Conservation (phyloP, 2,329 filamentous ascomycete species). For the Trematosphaeria pertusa region DNA sequence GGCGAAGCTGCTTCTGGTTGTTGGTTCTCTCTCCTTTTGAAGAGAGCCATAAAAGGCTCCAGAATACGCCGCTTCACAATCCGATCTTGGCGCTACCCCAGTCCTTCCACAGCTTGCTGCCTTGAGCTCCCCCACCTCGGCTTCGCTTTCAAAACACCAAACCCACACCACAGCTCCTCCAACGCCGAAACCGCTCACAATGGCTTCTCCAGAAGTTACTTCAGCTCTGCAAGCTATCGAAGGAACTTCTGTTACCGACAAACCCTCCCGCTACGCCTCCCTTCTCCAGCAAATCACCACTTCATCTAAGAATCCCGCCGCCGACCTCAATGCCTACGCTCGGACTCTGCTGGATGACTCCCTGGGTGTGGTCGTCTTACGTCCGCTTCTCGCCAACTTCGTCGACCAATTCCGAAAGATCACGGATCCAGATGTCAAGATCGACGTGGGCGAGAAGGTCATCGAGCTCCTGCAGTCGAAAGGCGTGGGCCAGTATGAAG, state of each 20-base stretch:
- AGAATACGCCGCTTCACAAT: too few species aligned
- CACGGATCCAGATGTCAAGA: conserved; percentile 69
- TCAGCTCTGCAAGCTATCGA: conserved; percentile 59
- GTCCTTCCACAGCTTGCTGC: conserved; percentile 12
- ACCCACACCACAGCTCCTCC: conserved; percentile 5
- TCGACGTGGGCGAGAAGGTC: conserved; percentile 78
- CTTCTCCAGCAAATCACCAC: conserved; percentile 64
- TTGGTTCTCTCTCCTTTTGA: too few species aligned
- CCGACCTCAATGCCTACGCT: conserved; percentile 72
- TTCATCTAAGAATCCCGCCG: conserved; percentile 55
- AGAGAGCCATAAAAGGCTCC: too few species aligned
- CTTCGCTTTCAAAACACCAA: background rate
- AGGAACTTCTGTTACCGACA: conserved; percentile 55
- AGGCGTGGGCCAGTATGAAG: conserved; percentile 75
- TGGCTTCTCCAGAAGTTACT: conserved; percentile 59
- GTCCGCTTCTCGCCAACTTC: conserved; percentile 73
- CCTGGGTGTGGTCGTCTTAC: conserved; percentile 77
- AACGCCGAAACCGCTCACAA: conserved; percentile 31
- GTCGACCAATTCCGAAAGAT: conserved; percentile 68
- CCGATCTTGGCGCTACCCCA: too few species aligned
- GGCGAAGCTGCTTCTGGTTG: too few species aligned
- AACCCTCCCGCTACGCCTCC: conserved; percentile 63
- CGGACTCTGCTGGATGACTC: conserved; percentile 71
- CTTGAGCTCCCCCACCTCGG: conserved; percentile 20
- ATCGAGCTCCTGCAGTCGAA: conserved; percentile 71